Base-by-base conservation (phyloP, 2,329 filamentous ascomycete genomes). In the Phyllosticta ampelicida region DNA sequence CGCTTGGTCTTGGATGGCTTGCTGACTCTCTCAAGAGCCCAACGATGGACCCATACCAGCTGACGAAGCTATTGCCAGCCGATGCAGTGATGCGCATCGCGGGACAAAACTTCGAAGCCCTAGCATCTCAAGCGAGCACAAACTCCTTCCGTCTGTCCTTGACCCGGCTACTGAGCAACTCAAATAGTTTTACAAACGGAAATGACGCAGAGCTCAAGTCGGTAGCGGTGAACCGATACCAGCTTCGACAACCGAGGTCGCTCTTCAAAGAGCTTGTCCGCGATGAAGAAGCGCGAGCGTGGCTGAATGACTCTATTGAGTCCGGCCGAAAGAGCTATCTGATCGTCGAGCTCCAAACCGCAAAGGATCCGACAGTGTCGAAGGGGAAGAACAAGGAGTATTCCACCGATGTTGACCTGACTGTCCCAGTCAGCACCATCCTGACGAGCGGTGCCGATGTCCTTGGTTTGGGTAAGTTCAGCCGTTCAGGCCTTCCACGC, bases 301-400 rank as follows among this genome's bases (percentile, higher is more conserved):
- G 58, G 58, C 28, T 60, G 20, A 60, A 60, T 30, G 58, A 60
- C 13, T 28, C 21, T 3, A 60, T 60, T 26, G 9, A 56, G 30
- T 48, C 54, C 4, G 50, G 50, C 13, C 30, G 29, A 20, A 56
- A 57, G 23, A 53, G 54, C 19, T 57, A 60, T 48, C 29, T 60
- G 11, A 44, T 60, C 11, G 58, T 60, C 10, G 58, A 60, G 48
- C 23, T 60, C 20, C 58, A 60, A 28, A 60, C 58, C 11, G 58
- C 58, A 10, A 21, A 18, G 28, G 29, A 60, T 53, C 23, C 58
- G n/a, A 49, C 21, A 4, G 11, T 60, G 2, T n/a, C 54, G 3
- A 11, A 36, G 30, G 30, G 30, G 13, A 9, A 36, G 3, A 36
- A 3, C 30, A 36, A 36, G 9, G 30, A 13, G 13, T 10, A 11